Evolutionary conservation across 1,139 yeast species (phyloP), one percentile per base, ranked within the genome.

Genomic region (Hanseniaspora gamundiae): DNA sequence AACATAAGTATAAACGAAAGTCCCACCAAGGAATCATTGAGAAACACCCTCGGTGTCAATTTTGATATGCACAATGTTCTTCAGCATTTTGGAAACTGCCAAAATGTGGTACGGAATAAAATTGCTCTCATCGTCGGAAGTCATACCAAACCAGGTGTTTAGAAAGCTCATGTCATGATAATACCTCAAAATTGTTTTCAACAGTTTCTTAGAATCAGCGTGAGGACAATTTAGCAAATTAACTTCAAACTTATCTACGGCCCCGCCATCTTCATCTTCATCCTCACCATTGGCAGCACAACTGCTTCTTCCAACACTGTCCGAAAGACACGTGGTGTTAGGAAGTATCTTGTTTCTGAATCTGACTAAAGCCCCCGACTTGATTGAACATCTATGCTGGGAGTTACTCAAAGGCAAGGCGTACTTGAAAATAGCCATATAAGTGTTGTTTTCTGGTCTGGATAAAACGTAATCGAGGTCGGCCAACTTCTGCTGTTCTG

Each of bases 71-170:
- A 67, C 65, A 33, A 72, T 49, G 21, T 61, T 61, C 40, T 69
- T 73, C 54, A 81, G 59, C 52, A 79, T 69, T 56, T 82, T 84
- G 28, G 74, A 72, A 6, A 85, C 94, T 0, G 94, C 85, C 27
- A 75, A 66, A 27, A 85, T 71, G 60, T 86, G 95, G 86, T 94
- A 83, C n/a, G 96, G 96, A 2, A 80, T 66, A 35, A 70, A 64
- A 0, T 70, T 62, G 27, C 64, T 56, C 4, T 33, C 20, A 13
- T 54, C 55, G 2, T 61, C 59, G 22, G 59, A 60, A 13, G 67
- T 60, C 16, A 68, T 66, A 1, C 73, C 73, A 33, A 67, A 61
- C 51, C 69, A 56, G 2, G 67, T 61, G 21, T 69, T 65, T 39
- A 66, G 50, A 1, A 77, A 70, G 1, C 81, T 76, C 48, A 85